These are phyloP conservation scores for Gentiana dahurica DNA, from an alignment of 257 asterid species.

Conservation along the genomic window DNA sequence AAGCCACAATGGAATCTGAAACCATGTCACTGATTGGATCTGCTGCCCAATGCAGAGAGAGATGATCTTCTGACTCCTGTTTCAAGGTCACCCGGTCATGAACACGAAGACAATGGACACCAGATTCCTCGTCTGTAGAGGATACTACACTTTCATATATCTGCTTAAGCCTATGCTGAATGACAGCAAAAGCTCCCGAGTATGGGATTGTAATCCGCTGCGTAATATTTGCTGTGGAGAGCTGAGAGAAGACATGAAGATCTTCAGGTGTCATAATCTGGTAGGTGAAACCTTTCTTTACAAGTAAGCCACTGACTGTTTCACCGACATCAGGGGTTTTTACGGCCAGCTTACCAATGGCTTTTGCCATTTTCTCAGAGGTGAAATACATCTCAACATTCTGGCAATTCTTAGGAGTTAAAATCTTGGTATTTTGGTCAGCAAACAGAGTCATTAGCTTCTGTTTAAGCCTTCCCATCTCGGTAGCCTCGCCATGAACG, in stretches of 20 bases:
- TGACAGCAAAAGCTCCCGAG: conserved; percentile 89
- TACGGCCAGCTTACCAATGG: conserved; percentile 75
- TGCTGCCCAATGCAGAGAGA: conserved; percentile 91
- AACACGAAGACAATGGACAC: conserved; percentile 56
- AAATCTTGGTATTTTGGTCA: conserved; percentile 73
- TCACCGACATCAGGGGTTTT: conserved; percentile 65
- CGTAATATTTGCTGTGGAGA: conserved; percentile 69
- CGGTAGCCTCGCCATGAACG: conserved; percentile 87
- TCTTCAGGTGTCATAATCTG: conserved; percentile 97
- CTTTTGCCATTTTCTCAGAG: conserved; percentile 90
- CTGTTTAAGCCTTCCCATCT: conserved; percentile 89
- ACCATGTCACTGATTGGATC: conserved; percentile 97
- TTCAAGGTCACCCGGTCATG: conserved; percentile 74
- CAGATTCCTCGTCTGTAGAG: conserved; percentile 67
- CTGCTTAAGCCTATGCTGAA: conserved; percentile 79
- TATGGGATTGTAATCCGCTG: conserved; percentile 93
- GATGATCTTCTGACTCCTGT: conserved; percentile 75
- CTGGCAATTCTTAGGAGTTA: conserved; percentile 93
- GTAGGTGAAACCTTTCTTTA: conserved; percentile 92
- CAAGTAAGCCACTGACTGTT: conserved; percentile 78
- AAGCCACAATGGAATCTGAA: conserved; percentile 80
- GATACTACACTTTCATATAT: conserved; percentile 81
- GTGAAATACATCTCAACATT: conserved; percentile 84
- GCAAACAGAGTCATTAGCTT: conserved; percentile 74
- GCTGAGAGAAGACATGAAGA: conserved; percentile 83